Percentiles rank a stretch among this genome's conserved stretches.
Conservation (phyloP, 495 filamentous ascomycete species). For the Penicillium salamii region DNA sequence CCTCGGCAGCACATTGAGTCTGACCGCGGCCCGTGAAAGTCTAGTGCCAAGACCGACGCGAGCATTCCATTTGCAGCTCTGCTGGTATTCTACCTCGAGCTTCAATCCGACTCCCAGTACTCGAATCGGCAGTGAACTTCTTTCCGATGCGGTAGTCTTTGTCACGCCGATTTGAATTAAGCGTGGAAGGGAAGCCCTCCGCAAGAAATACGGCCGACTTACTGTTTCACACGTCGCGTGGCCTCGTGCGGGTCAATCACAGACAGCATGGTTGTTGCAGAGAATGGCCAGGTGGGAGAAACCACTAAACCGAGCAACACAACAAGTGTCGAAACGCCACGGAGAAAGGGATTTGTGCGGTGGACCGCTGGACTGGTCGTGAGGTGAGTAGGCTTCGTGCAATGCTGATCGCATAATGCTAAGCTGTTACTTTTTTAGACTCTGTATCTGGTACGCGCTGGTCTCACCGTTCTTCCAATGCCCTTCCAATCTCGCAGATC, state of each 20-base stretch:
- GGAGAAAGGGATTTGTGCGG: slow-evolving; percentile 36
- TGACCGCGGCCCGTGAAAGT: slow-evolving; percentile 24
- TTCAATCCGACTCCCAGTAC: background rate
- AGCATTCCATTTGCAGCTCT: slow-evolving; percentile 21
- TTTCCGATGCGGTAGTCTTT: slow-evolving; percentile 4
- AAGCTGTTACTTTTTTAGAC: slow-evolving; percentile 40
- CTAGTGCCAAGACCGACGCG: slow-evolving; percentile 28
- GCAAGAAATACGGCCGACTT: slow-evolving; percentile 1
- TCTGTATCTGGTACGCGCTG: slow-evolving; percentile 82
- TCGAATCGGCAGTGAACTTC: background rate
- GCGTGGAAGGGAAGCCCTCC: slow-evolving; percentile 2
- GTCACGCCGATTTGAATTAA: background rate
- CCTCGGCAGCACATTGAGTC: no score
- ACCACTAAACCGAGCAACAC: slow-evolving; percentile 12
- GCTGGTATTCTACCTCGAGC: slow-evolving; percentile 6
- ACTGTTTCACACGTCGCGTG: slow-evolving; percentile 8
- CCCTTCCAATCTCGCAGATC: slow-evolving; percentile 62
- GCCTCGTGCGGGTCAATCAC: slow-evolving; percentile 8
- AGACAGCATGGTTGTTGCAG: slow-evolving; percentile 22
- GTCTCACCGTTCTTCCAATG: slow-evolving; percentile 79
- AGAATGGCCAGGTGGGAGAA: slow-evolving; percentile 31
- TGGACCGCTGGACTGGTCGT: slow-evolving; percentile 56
- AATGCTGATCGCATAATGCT: background rate
- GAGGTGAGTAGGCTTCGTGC: slow-evolving; percentile 49
- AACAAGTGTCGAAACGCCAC: slow-evolving; percentile 12